phyloP scores from a whole-genome alignment of 75 land plant genomes.

The Pinus albicaulis region DNA sequence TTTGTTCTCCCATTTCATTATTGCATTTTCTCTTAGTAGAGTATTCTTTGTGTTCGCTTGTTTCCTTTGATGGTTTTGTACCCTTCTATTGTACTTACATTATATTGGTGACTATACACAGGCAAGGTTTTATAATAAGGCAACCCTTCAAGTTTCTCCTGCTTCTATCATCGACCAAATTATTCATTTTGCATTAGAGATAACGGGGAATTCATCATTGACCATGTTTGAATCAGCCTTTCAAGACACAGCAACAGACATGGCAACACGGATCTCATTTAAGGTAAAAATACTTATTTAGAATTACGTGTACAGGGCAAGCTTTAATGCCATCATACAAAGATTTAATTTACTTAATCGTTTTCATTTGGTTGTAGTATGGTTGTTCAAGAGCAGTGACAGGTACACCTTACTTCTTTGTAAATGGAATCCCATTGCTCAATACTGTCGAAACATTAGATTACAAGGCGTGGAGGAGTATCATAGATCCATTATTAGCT shows the following conservation, averaged over 20 bases:
- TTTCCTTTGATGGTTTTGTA: not conserved
- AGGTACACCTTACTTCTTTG: constrained; percentile 79
- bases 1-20: too few species aligned
- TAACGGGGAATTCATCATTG: constrained; percentile 26
- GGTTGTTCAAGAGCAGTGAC: constrained; percentile 85
- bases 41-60: too few species aligned
- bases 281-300: constrained; percentile 39
- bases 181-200: constrained; percentile 29
- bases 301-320: not conserved
- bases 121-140: constrained; percentile 46
- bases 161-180: constrained; percentile 30
- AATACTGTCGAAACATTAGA: constrained; percentile 52
- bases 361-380: constrained; percentile 52
- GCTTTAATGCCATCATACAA: not conserved
- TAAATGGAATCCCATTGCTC: constrained; percentile 69
- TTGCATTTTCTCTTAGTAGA: too few species aligned
- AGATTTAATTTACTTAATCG: not conserved
- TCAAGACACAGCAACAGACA: constrained; percentile 50
- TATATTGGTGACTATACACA: constrained; percentile 17
- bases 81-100: not conserved
- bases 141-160: constrained; percentile 47
- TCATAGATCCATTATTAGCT: constrained; percentile 61
- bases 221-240: constrained; percentile 47
- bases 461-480: constrained; percentile 53
- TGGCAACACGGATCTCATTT: constrained; percentile 71